Evolutionary conservation across 306 rosid genomes (phyloP), one percentile per base, ranked within the genome.

Genomic region (Cicer yamashitae): DNA sequence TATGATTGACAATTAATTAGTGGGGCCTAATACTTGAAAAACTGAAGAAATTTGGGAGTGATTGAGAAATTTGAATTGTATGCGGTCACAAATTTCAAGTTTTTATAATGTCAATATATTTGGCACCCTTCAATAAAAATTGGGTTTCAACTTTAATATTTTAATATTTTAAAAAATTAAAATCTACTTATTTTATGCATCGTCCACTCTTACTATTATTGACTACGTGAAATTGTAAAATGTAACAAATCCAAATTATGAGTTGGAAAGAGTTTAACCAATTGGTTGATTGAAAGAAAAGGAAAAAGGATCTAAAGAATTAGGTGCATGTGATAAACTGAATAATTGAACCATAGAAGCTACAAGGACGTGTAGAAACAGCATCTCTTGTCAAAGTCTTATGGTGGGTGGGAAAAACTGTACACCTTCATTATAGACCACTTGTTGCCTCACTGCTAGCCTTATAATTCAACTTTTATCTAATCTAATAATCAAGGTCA

Each of bases 301-400:
- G 15, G 44, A 58, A 30, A 48, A 69, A 12, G 56, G 47, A 46
- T 15, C 2, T 56, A 54, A 45, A 67, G 71, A 54, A 60, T 60
- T 60, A 54, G 81, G 67, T 77, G 88, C 90, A 89, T 91, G 93
- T 89, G 97, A 83, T 71, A 11, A 68, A 12, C 81, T 88, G 76
- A 89, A 93, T 88, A 84, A 93, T 91, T 89, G 91, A 83, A 57
- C 54, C 17, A 73, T 56, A 12, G 73, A 46, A 86, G 77, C 72
- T 54, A 47, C 39, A 73, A 46, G 22, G 70, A 71, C 51, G 34
- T 69, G 73, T 79, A 59, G 6, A 75, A 71, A 68, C 69, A 75
- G 78, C 85, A 82, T 77, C 76, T 51, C 2, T 67, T 82, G 88
- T 93, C 88, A 82, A 90, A 84, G 81, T 87, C 91, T 75, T 22